A percentile compares a stretch with the other conserved stretches of the same genome.
Conservation (phyloP, 78 protist genomes). For the Protostelium mycophagum region DNA sequence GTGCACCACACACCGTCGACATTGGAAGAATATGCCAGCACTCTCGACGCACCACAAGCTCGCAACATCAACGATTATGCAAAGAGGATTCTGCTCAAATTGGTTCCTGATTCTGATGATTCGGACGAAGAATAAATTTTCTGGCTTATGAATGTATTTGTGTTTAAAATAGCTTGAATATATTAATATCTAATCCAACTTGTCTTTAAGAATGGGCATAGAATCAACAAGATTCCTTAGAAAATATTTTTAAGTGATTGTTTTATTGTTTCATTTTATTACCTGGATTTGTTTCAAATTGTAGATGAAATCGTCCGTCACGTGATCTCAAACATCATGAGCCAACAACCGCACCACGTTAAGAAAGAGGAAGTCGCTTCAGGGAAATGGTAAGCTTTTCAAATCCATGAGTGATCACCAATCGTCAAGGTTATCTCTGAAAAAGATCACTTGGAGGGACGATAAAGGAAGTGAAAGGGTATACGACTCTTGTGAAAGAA, state of each 20-base stretch:
- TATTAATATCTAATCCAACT: no score
- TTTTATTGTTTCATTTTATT: no score
- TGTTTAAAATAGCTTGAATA: no score
- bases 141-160: no score
- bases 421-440: background rate
- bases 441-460: background rate
- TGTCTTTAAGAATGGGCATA: no score
- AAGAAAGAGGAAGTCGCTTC: background rate
- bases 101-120: slow-evolving; percentile 30
- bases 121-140: background rate
- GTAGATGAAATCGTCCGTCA: no score
- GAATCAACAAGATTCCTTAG: no score
- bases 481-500: background rate
- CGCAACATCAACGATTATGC: slow-evolving; percentile 21
- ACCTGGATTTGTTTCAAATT: no score
- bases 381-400: background rate
- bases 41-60: background rate
- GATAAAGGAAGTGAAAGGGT: background rate
- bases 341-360: background rate
- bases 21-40: background rate
- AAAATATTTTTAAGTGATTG: no score
- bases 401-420: background rate
- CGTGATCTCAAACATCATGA: no score
- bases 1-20: slow-evolving; percentile 18
- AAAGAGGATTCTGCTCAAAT: slow-evolving; percentile 37